phyloP scores from a whole-genome alignment of 345 rosid species.

The Corymbia maculata region DNA sequence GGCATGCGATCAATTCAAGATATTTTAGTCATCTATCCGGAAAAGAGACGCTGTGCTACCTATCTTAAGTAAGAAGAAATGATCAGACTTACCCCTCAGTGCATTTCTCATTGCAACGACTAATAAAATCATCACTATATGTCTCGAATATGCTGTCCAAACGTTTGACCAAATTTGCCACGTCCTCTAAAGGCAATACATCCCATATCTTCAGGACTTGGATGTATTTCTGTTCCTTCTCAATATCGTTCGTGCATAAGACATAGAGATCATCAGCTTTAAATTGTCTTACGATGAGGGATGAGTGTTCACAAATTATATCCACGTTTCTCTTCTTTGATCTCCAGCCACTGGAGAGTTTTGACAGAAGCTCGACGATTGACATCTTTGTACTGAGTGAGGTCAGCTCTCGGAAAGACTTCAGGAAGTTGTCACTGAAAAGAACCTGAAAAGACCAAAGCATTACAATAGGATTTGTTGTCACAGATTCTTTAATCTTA shows the following conservation, averaged over 20 bases:
- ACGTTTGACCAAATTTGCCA: constrained; percentile 22
- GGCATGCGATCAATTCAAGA: neutral
- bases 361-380: neutral
- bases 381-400: constrained; percentile 5
- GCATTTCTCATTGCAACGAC: constrained; percentile 29
- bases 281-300: constrained; percentile 25
- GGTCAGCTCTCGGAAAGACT: constrained; percentile 30
- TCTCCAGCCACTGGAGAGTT: constrained; percentile 41
- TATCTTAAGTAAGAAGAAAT: neutral
- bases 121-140: constrained; percentile 25
- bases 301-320: constrained; percentile 1
- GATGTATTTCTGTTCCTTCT: constrained; percentile 9
- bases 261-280: constrained; percentile 24
- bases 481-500: too few relatives aligned
- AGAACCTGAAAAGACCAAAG: constrained; percentile 18
- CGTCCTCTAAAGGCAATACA: constrained; percentile 27
- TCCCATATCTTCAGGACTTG: constrained; percentile 54
- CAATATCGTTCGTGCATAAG: constrained; percentile 30
- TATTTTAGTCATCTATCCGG: neutral
- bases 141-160: constrained; percentile 24
- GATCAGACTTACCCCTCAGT: constrained; percentile 32
- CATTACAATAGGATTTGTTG: neutral
- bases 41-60: neutral
- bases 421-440: constrained; percentile 35
- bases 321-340: constrained; percentile 28